phyloP scores from a whole-genome alignment of 345 rosid species.

The Syzygium oleosum region DNA sequence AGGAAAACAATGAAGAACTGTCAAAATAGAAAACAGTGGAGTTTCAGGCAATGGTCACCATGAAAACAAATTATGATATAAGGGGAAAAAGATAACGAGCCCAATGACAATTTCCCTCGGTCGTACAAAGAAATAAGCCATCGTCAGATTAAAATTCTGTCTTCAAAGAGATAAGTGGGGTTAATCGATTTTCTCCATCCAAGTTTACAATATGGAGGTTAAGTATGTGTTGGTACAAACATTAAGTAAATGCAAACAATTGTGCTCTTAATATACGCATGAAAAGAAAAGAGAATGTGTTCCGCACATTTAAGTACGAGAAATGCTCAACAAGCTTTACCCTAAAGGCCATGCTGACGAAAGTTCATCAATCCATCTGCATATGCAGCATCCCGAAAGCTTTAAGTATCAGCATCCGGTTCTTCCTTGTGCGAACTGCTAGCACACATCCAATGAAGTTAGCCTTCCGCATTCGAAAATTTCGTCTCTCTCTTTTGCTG shows the following conservation, averaged over 20 bases:
- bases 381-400: constrained; percentile 91
- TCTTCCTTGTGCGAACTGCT: constrained; percentile 85
- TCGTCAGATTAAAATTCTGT: not conserved
- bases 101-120: not conserved
- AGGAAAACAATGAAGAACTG: not conserved
- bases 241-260: not conserved
- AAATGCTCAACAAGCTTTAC: constrained; percentile 65
- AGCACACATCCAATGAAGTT: not conserved
- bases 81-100: not conserved
- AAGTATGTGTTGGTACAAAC: not conserved
- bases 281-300: not conserved
- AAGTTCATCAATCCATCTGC: constrained; percentile 80
- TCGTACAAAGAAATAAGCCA: rapidly evolving
- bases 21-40: not conserved
- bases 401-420: constrained; percentile 68
- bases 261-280: not conserved
- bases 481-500: not conserved
- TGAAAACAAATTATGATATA: rapidly evolving
- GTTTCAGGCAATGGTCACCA: not conserved
- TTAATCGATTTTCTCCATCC: not conserved
- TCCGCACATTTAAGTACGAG: not conserved
- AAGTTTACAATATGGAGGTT: rapidly evolving
- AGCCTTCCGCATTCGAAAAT: not conserved
- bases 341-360: constrained; percentile 73
- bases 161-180: not conserved